These are phyloP conservation scores for Cenococcum geophilum DNA, from an alignment of 495 filamentous ascomycete species.

Conservation along the genomic window DNA sequence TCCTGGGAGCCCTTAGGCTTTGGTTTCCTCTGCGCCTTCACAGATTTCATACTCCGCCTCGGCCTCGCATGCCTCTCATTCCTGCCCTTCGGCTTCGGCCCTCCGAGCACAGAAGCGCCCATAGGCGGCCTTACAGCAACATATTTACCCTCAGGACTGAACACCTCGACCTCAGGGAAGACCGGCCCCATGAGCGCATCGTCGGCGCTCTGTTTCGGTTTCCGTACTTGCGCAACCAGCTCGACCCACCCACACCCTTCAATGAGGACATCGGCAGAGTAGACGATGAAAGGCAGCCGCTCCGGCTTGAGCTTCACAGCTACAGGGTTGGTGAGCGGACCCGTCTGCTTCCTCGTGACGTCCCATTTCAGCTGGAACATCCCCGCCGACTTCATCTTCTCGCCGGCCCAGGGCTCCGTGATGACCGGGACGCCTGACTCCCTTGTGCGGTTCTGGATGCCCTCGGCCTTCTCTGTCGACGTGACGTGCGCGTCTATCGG, in stretches of 20 bases:
- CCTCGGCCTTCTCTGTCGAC: slow-evolving; percentile 68
- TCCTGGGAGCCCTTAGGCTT: not conserved
- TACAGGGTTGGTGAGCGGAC: slow-evolving; percentile 49
- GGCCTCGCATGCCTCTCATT: slow-evolving; percentile 31
- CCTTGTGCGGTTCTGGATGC: slow-evolving; percentile 52
- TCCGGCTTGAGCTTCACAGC: slow-evolving; percentile 50
- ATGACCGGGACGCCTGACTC: slow-evolving; percentile 55
- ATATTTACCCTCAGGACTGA: slow-evolving; percentile 72
- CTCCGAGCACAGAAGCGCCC: slow-evolving; percentile 58
- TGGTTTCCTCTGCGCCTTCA: slow-evolving; percentile 26
- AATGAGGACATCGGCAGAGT: slow-evolving; percentile 77
- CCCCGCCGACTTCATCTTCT: slow-evolving; percentile 60
- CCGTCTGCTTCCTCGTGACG: slow-evolving; percentile 65
- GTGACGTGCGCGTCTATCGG: slow-evolving; percentile 68
- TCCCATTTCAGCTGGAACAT: slow-evolving; percentile 69
- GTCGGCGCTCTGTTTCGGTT: slow-evolving; percentile 34
- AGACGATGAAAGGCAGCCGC: slow-evolving; percentile 66
- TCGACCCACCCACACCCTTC: slow-evolving; percentile 94
- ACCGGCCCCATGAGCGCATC: not conserved
- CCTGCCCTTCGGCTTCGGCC: slow-evolving; percentile 20
- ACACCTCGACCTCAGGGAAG: slow-evolving; percentile 75
- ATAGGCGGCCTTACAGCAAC: slow-evolving; percentile 64
- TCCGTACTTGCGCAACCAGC: slow-evolving; percentile 71
- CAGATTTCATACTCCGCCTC: slow-evolving; percentile 51
- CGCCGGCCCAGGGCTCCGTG: slow-evolving; percentile 49